Conservation (phyloP, 192 early-diverging fungal genomes). For the Coemansia sp. region DNA sequence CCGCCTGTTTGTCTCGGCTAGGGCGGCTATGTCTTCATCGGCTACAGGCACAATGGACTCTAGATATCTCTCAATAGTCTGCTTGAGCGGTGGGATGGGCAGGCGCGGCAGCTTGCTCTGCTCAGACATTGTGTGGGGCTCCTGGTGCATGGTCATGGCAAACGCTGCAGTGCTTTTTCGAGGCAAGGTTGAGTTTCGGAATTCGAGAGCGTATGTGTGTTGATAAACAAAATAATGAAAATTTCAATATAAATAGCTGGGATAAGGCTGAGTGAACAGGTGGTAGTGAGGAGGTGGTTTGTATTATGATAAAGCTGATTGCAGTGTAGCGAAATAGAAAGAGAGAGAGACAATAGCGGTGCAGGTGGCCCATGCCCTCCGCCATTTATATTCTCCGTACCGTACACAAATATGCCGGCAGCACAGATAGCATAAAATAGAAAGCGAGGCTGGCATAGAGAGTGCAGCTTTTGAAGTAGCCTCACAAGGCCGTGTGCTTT, state of each 20-base stretch:
- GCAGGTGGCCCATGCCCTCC: too few species aligned
- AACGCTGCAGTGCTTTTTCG: not conserved
- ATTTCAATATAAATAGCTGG: not conserved
- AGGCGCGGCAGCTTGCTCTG: conserved; percentile 52
- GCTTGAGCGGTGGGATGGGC: conserved; percentile 62
- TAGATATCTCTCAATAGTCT: conserved; percentile 56
- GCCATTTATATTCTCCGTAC: too few species aligned
- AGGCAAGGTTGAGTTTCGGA: not conserved
- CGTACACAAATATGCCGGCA: too few species aligned
- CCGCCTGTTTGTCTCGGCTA: conserved; percentile 50
- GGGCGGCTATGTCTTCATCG: conserved; percentile 42
- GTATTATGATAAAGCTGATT: too few species aligned
- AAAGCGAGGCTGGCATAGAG: too few species aligned
- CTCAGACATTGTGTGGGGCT: conserved; percentile 15
- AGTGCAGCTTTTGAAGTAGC: too few species aligned
- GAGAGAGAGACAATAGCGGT: too few species aligned
- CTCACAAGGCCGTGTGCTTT: too few species aligned
- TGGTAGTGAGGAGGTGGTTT: too few species aligned
- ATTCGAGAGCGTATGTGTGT: not conserved
- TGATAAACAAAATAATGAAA: not conserved
- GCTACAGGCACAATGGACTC: conserved; percentile 58
- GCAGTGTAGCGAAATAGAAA: too few species aligned
- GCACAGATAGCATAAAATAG: too few species aligned
- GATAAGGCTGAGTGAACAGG: not conserved
- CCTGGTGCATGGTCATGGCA: not conserved